These are phyloP conservation scores for Aristolochia californica DNA, from an alignment of 164 flowering plant genomes.

Conservation along the genomic window DNA sequence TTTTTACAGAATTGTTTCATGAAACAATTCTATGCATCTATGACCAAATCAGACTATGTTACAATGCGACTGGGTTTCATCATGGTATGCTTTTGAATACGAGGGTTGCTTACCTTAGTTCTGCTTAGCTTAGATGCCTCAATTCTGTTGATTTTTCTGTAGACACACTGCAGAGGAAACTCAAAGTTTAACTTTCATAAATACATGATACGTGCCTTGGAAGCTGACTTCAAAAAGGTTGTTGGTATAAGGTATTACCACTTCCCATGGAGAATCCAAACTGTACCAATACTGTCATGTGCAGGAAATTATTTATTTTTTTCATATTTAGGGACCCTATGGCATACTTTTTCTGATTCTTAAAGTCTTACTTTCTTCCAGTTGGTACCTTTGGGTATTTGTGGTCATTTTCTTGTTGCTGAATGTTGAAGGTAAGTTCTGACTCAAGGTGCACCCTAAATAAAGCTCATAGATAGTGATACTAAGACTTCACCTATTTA, in stretches of 20 bases:
- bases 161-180: slow-evolving; percentile 12
- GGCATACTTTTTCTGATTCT: not conserved
- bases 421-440: slow-evolving; percentile 14
- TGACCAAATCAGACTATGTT: slow-evolving; percentile 58
- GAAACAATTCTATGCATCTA: slow-evolving; percentile 67
- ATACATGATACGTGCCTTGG: slow-evolving; percentile 16
- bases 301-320: too few species aligned
- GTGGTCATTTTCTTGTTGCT: slow-evolving; percentile 14
- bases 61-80: slow-evolving; percentile 44
- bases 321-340: too few species aligned
- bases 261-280: too few species aligned
- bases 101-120: too few species aligned
- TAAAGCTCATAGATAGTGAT: too few species aligned
- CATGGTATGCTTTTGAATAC: slow-evolving; percentile 11
- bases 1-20: slow-evolving; percentile 41
- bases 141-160: not conserved
- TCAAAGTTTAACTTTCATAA: slow-evolving; percentile 15
- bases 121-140: not conserved
- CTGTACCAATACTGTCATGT: too few species aligned
- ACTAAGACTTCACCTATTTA: too few species aligned
- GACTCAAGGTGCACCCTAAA: too few species aligned
- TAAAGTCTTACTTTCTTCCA: slow-evolving; percentile 3
- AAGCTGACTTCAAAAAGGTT: slow-evolving; percentile 16
- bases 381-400: slow-evolving; percentile 17
- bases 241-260: slow-evolving; percentile 22